Evolutionary conservation across 768 basidiomycete genomes (phyloP), one percentile per base, ranked within the genome.

Genomic region (Bullera alba): DNA sequence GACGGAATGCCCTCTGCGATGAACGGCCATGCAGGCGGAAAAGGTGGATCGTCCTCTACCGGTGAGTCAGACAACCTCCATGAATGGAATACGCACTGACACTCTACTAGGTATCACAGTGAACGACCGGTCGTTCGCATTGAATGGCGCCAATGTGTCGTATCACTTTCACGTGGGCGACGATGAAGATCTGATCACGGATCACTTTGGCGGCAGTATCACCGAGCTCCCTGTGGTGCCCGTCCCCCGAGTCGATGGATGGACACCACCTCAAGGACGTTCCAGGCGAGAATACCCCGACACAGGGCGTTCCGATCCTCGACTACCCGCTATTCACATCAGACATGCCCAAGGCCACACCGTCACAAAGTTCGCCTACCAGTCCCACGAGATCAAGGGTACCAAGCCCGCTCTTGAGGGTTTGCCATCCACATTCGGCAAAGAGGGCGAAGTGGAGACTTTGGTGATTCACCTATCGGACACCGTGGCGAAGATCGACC

Each of bases 311-410:
- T 54, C 57, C 5, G 63, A 65, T 42, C 59, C 54, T 27, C 23
- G 63, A 22, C 37, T 54, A 2, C 63, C 63, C 2, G 57, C 63
- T 3, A 39, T 58, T 17, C 54, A 46, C 27, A 49, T 65, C 26
- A 48, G 54, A 26, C 48, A 53, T 21, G 12, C 34, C 5, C 34
- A 32, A 6, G 55, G 59, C 15, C 29, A 37, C 27, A 50, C 54
- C 0, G 48, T 56, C 15, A 26, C 42, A 3, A 25, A 35, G 6
- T 51, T 65, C 34, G 34, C 34, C 1, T 65, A 61, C 32, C 26
- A 17, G 5, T 3, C 16, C 12, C 51, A 61, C 39, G 38, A 56
- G 35, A 27, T 57, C 17, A 25, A 51, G 16, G 25, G 17, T 1
- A 57, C 57, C 15, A 65, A 65, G 39, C 47, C 48, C 0, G 22